Conservation (phyloP, 1,139 yeast genomes). For the Zygosaccharomyces pseudobailii region DNA sequence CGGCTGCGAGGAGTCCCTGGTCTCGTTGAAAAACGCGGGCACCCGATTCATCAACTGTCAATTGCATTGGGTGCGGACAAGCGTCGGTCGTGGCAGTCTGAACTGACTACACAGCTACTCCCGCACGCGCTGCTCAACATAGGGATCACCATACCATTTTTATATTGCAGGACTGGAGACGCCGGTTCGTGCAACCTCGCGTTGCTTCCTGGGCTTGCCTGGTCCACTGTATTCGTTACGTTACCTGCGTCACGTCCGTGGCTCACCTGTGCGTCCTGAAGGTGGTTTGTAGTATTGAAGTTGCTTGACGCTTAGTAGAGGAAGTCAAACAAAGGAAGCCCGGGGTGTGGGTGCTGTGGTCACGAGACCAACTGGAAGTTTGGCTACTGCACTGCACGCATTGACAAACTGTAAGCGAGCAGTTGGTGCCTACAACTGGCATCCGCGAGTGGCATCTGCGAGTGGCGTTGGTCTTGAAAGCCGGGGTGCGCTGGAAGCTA, state of each 20-base stretch:
- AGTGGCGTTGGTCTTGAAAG: too few species aligned
- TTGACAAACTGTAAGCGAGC: neutral
- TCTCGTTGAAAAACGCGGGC: neutral
- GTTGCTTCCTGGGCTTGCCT: neutral
- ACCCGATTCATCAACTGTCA: slow-evolving; percentile 1
- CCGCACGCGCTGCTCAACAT: neutral
- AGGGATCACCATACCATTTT: slow-evolving; percentile 4
- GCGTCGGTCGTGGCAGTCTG: neutral
- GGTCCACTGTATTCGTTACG: neutral
- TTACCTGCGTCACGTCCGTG: neutral
- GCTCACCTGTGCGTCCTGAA: neutral
- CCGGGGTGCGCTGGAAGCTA: neutral
- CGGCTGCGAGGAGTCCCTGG: neutral
- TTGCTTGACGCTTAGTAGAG: neutral
- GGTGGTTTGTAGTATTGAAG: neutral
- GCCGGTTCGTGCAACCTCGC: neutral
- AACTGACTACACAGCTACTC: neutral
- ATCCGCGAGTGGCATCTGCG: too few species aligned
- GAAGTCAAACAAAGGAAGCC: neutral
- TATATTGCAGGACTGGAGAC: neutral
- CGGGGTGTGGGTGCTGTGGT: neutral
- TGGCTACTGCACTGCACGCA: neutral
- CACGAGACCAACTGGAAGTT: neutral
- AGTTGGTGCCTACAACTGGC: too few species aligned
- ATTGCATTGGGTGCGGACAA: neutral